Base-by-base conservation (phyloP, 768 basidiomycete genomes). In the Amanita rimosa region DNA sequence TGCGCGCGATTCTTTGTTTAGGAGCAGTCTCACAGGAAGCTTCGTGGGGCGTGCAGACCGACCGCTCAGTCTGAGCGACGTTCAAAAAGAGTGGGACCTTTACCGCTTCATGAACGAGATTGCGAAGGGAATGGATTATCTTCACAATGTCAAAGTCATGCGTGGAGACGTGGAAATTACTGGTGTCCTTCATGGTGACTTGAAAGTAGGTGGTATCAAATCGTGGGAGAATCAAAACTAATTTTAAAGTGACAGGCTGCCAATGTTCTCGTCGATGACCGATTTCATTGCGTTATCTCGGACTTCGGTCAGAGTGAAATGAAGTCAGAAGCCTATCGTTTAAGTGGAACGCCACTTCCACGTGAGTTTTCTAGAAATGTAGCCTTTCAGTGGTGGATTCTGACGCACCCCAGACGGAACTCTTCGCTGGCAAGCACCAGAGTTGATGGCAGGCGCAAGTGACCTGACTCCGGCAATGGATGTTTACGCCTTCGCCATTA, bases 291-390 rank as follows among this genome's bases (percentile, higher is more conserved):
- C 52, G 68, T 90, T 36, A 79, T 92, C 44, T 79, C 85, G 19
- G 87, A 91, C 56, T 92, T 93, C 60, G 87, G 86, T 0, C 83
- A 91, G 62, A 83, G 78, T 55, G 82, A 85, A 63, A 80, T 92
- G 70, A 85, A 82, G 63, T 75, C 70, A 27, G 85, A 90, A 59
- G 81, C 76, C 3, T 81, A 72, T 54, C 71, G 76, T 33, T 69
- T 85, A 1, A 83, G 77, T 50, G 79, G 78, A 24, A 64, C 66
- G 22, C 58, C 66, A 3, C 65, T 64, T 13, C 67, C 67, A 52
- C 67, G 76, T 80, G 52, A 45, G 73, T 14, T 13, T 44, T 37
- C n/a, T n/a, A n/a, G 39, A 33, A 24, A 21, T 27, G 4, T 21
- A 43, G 8, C 16, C 34, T 44, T 24, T 14, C 38, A 46, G 17